These are phyloP conservation scores for Solanum chmielewskii DNA, from an alignment of 257 asterid species.

Conservation along the genomic window DNA sequence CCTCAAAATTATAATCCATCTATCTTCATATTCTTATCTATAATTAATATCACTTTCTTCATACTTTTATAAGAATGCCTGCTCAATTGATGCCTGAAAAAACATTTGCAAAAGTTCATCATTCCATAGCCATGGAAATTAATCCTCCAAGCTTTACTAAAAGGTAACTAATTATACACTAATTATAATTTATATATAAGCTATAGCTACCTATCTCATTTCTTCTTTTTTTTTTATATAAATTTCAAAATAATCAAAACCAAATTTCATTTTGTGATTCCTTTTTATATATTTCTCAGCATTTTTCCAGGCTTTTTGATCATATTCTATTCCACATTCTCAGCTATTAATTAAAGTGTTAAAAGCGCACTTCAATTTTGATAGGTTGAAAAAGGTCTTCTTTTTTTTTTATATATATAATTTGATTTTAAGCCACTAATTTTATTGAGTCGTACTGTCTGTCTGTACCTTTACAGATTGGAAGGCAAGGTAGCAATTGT, in stretches of 20 bases:
- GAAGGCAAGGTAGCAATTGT: conserved; percentile 65
- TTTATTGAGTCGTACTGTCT: background rate
- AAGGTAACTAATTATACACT: conserved; percentile 21
- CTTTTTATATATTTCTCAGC: background rate
- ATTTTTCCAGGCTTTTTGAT: too few species aligned
- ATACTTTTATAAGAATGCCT: conserved; percentile 6
- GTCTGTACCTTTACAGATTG: conserved; percentile 17
- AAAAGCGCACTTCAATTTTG: background rate
- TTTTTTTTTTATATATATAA: background rate
- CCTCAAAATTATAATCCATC: background rate
- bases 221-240: background rate
- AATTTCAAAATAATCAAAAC: background rate
- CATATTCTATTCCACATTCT: too few species aligned
- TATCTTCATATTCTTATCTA: background rate
- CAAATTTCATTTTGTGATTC: background rate
- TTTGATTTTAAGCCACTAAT: background rate
- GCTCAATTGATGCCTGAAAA: conserved; percentile 37
- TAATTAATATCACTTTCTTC: background rate
- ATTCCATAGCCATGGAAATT: conserved; percentile 21
- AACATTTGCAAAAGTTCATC: conserved; percentile 14
- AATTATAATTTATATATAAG: too few species aligned
- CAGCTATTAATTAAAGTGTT: background rate
- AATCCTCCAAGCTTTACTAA: conserved; percentile 2
- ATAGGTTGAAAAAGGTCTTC: accelerated
- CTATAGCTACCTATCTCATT: background rate